Evolutionary conservation across 306 rosid species (phyloP).

Genomic region (Amphicarpaea edgeworthii): DNA sequence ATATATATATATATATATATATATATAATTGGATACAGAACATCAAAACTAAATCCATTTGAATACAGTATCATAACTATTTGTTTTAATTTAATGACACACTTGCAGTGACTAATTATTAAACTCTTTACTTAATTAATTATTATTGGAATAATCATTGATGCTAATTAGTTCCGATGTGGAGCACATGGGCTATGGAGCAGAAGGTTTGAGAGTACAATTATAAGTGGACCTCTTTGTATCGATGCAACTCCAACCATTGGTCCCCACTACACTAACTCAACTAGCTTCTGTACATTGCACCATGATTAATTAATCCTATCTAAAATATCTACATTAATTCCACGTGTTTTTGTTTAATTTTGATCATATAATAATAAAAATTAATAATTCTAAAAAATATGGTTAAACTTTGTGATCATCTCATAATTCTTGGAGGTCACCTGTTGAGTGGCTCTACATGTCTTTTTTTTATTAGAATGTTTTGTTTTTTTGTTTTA

Average conservation of each 20-base stretch:
- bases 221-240: background rate
- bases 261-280: slow-evolving; percentile 1
- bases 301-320: background rate
- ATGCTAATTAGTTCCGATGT: background rate
- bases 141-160: background rate
- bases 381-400: background rate
- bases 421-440: background rate
- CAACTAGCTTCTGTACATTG: background rate
- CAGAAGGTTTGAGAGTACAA: slow-evolving; percentile 25
- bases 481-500: background rate
- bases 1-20: too few relatives aligned
- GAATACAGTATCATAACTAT: background rate
- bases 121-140: background rate
- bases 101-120: too few relatives aligned
- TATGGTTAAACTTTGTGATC: background rate
- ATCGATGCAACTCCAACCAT: background rate
- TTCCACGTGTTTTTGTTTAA: background rate
- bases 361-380: background rate
- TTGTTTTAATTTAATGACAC: too few relatives aligned
- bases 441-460: background rate
- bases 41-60: background rate
- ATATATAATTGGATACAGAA: background rate
- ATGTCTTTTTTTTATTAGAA: background rate
- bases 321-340: background rate
- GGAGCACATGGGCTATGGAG: slow-evolving; percentile 22